phyloP scores from a whole-genome alignment of 2,329 filamentous ascomycete species.

The Fusarium penzigii region DNA sequence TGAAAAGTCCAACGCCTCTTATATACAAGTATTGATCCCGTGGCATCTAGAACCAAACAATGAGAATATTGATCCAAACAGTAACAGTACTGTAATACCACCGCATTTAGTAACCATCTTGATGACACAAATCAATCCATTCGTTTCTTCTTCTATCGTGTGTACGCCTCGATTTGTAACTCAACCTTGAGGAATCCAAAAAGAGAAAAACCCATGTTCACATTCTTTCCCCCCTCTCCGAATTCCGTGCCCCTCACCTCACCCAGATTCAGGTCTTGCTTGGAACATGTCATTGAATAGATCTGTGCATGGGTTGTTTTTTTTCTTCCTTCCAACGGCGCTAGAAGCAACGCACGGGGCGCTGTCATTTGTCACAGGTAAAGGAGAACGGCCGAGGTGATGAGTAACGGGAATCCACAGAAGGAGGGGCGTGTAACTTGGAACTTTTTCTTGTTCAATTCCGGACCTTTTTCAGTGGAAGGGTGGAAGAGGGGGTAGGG shows the following conservation, averaged over 20 bases:
- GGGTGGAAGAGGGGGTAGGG: too few relatives aligned
- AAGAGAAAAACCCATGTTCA: neutral
- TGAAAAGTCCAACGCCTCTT: neutral
- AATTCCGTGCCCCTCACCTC: neutral
- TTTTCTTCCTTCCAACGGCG: neutral
- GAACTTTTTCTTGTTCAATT: too few relatives aligned
- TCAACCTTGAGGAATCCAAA: neutral
- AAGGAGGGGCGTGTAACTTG: too few relatives aligned
- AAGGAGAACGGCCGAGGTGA: slow-evolving; percentile 8
- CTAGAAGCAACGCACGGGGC: neutral
- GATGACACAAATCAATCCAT: neutral
- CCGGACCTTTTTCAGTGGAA: too few relatives aligned
- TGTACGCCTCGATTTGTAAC: neutral
- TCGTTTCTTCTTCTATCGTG: neutral
- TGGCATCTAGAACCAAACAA: neutral
- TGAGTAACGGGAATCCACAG: slow-evolving; percentile 1
- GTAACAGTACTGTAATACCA: neutral
- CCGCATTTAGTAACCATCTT: neutral
- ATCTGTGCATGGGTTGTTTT: neutral
- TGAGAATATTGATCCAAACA: neutral
- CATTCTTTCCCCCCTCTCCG: too few relatives aligned
- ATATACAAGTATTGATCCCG: neutral
- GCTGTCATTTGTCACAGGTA: slow-evolving; percentile 5
- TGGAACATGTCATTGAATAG: neutral
- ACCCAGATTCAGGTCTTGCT: neutral